Evolutionary conservation across 208 protist species (phyloP), one percentile per base, ranked within the genome.

Genomic region (Giardia duodenalis): DNA sequence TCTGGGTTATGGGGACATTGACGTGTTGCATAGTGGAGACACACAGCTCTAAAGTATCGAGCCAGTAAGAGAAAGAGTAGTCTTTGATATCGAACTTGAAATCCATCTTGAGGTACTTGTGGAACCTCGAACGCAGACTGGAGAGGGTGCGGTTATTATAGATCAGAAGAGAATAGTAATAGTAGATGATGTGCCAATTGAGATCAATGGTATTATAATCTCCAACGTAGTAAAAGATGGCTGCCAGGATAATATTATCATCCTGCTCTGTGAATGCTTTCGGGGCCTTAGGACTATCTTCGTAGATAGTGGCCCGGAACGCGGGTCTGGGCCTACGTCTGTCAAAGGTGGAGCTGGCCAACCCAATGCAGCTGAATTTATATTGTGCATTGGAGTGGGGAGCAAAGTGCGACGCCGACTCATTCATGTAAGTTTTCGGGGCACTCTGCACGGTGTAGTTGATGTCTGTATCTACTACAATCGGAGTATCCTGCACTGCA

Each of bases 81-180:
- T 39, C 19, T 10, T 10, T 76, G 30, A 76, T 76, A 76, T 76
- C 57, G 57, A 76, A 76, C 19, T 10, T 76, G 57, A 76, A 39
- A 30, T 76, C 57, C 57, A 30, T 76, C 30, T 76, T 76, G 57
- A 76, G 57, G 57, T 76, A 76, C 57, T 76, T 76, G 57, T 76
- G 57, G 57, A 76, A 76, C 19, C 57, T 10, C 19, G 57, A 76
- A 30, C 57, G 57, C 19, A 76, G 57, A 30, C 57, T 76, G 57
- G 57, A 76, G 57, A 76, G 57, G 57, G 57, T 76, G 57, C 57
- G 57, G 57, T 76, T 76, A 76, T 76, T 76, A 76, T 76, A 39
- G 57, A 76, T 30, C 19, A 76, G 10, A 30, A 39, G 57, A 30
- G 57, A 76, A 30, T 76, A 76, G 30, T 76, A 76, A 30, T 76